These are phyloP conservation scores for Typha latifolia DNA, from an alignment of 176 grass and related monocot species.

Conservation along the genomic window DNA sequence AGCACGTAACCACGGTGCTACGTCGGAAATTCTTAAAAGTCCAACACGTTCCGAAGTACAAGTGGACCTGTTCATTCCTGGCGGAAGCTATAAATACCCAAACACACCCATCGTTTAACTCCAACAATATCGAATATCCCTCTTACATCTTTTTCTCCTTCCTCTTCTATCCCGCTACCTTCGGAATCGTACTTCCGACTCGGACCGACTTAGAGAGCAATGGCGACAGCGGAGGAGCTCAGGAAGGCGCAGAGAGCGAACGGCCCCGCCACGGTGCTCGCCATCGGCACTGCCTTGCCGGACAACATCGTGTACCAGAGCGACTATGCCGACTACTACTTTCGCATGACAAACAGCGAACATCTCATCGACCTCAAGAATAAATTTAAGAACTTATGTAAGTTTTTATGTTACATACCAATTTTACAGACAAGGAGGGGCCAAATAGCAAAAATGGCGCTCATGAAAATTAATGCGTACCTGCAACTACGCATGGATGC, in stretches of 20 bases:
- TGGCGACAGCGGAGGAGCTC: too few species aligned
- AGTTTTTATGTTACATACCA: neutral
- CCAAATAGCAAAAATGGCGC: neutral
- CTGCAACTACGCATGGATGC: neutral
- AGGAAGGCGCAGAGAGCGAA: slow-evolving; percentile 21
- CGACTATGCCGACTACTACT: slow-evolving; percentile 21
- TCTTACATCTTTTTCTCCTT: too few species aligned
- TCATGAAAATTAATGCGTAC: neutral
- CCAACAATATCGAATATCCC: too few species aligned
- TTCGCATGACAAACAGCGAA: slow-evolving; percentile 25
- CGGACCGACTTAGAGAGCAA: too few species aligned
- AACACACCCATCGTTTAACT: too few species aligned
- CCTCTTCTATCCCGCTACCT: too few species aligned
- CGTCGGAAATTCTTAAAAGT: too few species aligned
- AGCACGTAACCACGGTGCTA: too few species aligned
- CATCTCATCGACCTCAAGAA: slow-evolving; percentile 20
- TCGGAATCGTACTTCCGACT: too few species aligned
- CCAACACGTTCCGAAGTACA: too few species aligned
- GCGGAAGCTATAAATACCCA: too few species aligned
- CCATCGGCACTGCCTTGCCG: slow-evolving; percentile 21
- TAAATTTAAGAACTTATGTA: slow-evolving; percentile 31
- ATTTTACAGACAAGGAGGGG: neutral
- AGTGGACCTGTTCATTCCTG: too few species aligned
- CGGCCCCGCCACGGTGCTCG: slow-evolving; percentile 15
- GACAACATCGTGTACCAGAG: slow-evolving; percentile 10